Evolutionary conservation across 352 stramenopile species (phyloP), one percentile per base, ranked within the genome.

Genomic region (Aphanomyces cochlioides): DNA sequence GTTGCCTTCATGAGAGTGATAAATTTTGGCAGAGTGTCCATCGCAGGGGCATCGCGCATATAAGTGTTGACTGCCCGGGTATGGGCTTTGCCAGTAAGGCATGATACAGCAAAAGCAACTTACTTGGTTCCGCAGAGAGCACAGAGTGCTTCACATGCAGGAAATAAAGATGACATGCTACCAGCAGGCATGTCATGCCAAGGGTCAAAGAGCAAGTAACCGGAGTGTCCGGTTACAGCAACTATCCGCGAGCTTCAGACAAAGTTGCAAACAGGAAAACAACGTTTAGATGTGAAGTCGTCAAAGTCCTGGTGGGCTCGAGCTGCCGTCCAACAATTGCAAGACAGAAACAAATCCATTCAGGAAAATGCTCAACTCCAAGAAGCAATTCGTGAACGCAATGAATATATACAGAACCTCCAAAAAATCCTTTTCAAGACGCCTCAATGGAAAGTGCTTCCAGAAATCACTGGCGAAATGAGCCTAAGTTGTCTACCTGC

Each of bases 311-410:
- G 2, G 1, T 67, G 59, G 59, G 59, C 15, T 43, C 39, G 38
- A 10, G 37, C 43, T 12, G 59, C 59, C 2, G 37, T 28, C 10
- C 39, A 50, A 40, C 39, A 56, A 50, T 45, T 41, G 19, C 12
- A 43, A 8, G 59, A 48, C 13, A 67, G 56, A 34, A 54, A 48
- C 40, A 50, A 19, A 15, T 21, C 19, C 15, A 38, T 67, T 21
- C 17, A 67, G n/a, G 59, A 67, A 37, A 67, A 67, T 37, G 15
- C 40, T 21, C 38, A 54, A 45, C 41, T 67, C n/a, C 41, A 56
- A 34, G 59, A 41, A 12, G 59, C 59, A 5, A 45, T 67, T 21
- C 15, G 15, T 13, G 38, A 67, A 40, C 59, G 43, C 0, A 4
- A 6, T 28, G 37, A 48, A 5, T 50, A 43, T 45, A 67, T 67